phyloP scores from a whole-genome alignment of 2,329 filamentous ascomycete genomes.

The Exutisphaerella laricina region DNA sequence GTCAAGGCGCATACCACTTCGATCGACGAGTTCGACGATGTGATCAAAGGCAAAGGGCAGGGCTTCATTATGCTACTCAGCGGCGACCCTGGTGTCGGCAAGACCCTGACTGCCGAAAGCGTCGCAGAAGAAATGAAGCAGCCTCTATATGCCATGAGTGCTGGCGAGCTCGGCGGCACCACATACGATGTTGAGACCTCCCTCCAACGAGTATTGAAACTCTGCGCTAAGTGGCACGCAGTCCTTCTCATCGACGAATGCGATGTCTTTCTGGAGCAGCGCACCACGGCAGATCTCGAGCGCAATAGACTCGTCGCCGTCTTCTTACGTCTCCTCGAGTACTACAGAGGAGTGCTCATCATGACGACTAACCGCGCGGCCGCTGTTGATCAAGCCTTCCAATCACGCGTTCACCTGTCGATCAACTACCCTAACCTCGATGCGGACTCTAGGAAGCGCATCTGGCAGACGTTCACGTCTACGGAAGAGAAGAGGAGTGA shows the following conservation, averaged over 20 bases:
- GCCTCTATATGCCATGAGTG: neutral
- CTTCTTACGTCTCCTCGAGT: neutral
- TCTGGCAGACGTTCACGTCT: neutral
- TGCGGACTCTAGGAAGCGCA: neutral
- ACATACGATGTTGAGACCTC: neutral
- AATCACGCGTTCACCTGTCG: neutral
- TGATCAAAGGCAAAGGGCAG: conserved; percentile 4
- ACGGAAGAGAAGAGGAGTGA: neutral
- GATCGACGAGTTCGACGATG: conserved; percentile 2
- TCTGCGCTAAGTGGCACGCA: neutral
- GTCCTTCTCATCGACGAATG: neutral
- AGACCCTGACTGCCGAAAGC: neutral
- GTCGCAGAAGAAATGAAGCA: neutral
- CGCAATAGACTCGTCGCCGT: neutral
- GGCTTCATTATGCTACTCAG: neutral
- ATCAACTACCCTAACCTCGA: neutral
- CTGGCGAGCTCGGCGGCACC: neutral
- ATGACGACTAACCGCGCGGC: neutral
- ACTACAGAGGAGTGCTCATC: neutral
- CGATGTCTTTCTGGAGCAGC: neutral
- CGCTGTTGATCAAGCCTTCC: neutral
- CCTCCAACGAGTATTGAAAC: neutral
- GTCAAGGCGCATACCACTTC: neutral
- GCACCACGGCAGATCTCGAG: neutral
- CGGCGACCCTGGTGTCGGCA: neutral